Base-by-base conservation (phyloP, 1,284 basidiomycete genomes). In the Fistulina hepatica region DNA sequence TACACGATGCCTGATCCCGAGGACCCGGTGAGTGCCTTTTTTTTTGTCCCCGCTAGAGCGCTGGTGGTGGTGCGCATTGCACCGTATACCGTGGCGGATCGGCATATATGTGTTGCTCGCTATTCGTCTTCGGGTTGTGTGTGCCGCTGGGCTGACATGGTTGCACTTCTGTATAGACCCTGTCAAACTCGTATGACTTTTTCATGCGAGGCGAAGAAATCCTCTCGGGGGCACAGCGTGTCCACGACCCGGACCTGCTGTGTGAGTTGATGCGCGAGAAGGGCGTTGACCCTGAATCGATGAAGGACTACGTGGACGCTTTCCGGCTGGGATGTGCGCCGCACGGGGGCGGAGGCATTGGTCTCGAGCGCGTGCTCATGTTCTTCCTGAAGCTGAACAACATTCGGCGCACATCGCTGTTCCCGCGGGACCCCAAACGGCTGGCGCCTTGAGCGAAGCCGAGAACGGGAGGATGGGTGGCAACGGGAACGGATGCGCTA, bases 181-280 rank as follows among this genome's bases (percentile, higher is more conserved):
- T 97, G 39, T 95, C 93, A 40, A 97, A 98, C 65, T 97, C 94
- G 31, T 98, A 98, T 62, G 94, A 98, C 65, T 97, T 98, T 63
- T 97, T 98, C 75, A 97, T 98, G 91, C 80, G 94, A 27, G 94
- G 94, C 10, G 92, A 98, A 62, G 94, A 98, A 62, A 97, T 98
- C 52, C 69, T 98, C 21, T 97, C 92, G 2, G 94, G 94, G 12
- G 94, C 94, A 13, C 94, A 98, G 60, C 89, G 93, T 67, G 79
- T 97, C 38, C 95, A 98, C 63, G 92, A 97, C 52, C 77, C 94
- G 5, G 63, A 64, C 11, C 67, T 94, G 45, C 75, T 98, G 43
- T 73, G 72, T 43, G 76, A 86, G 64, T 76, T 84, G 58, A 95
- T 94, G 92, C 71, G 68, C 36, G 70, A 67, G 39, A 83, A 83